These are phyloP conservation scores for Boletus subparvulus DNA, from an alignment of 768 basidiomycete species.

Conservation along the genomic window DNA sequence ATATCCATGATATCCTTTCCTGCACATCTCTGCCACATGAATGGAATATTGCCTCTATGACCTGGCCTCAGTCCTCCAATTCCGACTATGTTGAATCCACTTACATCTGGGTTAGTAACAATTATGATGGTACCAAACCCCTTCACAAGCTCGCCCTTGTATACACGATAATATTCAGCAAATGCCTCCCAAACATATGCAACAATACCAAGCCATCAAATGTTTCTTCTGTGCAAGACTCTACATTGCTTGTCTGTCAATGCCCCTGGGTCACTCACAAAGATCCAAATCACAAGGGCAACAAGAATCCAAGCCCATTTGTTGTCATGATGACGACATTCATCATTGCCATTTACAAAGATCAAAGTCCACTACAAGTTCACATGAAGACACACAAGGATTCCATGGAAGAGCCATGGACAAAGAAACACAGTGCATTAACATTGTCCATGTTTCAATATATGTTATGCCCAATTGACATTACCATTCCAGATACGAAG, in stretches of 20 bases:
- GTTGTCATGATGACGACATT: not conserved
- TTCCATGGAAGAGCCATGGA: not conserved
- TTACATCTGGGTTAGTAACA: not conserved
- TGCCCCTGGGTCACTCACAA: not conserved
- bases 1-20: no score
- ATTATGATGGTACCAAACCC: not conserved
- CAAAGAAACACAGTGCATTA: not conserved
- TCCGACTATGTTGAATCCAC: not conserved
- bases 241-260: not conserved
- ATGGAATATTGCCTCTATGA: not conserved
- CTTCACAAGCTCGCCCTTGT: not conserved
- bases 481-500: no score
- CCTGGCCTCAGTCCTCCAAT: not conserved
- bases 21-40: no score
- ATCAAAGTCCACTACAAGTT: not conserved
- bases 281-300: not conserved
- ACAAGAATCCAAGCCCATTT: not conserved
- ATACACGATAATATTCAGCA: not conserved
- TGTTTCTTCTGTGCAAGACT: not conserved
- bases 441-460: no score
- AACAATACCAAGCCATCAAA: not conserved
- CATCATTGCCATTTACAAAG: not conserved
- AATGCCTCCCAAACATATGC: not conserved
- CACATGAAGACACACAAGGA: not conserved
- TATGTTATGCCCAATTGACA: no score